phyloP scores from a whole-genome alignment of 352 stramenopile species.

The Globisporangium perplexum region DNA sequence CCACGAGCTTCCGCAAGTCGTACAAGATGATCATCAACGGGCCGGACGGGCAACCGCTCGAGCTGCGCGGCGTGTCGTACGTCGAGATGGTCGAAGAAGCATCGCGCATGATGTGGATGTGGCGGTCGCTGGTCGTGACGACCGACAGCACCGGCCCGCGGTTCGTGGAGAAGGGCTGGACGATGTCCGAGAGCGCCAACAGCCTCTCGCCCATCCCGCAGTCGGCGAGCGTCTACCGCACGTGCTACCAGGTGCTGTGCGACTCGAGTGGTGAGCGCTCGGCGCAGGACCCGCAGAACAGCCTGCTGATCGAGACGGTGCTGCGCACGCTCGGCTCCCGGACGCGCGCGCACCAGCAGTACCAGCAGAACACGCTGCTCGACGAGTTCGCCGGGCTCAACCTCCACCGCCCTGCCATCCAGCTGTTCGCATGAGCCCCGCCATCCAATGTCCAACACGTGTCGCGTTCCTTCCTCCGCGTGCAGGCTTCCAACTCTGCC shows the following conservation, averaged over 20 bases:
- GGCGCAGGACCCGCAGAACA: not conserved
- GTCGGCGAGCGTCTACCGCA: not conserved
- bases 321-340: conserved; percentile 1
- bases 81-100: conserved; percentile 6
- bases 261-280: not conserved
- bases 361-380: conserved; percentile 5
- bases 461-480: too few species aligned
- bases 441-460: too few species aligned
- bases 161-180: conserved; percentile 12
- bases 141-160: not conserved
- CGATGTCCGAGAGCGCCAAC: not conserved
- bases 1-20: conserved; percentile 10
- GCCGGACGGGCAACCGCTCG: not conserved
- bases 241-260: conserved; percentile 11
- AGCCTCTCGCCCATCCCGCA: not conserved
- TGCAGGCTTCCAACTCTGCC: too few species aligned
- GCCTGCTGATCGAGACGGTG: conserved; percentile 2
- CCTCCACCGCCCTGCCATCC: not conserved
- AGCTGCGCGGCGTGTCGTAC: conserved; percentile 9
- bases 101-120: conserved; percentile 6
- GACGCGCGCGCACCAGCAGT: conserved; percentile 6
- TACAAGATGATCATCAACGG: conserved; percentile 11
- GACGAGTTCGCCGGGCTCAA: conserved; percentile 3
- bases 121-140: not conserved
- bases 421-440: not conserved